These are phyloP conservation scores for Vigna radiata DNA, from an alignment of 306 rosid genomes.

Conservation along the genomic window DNA sequence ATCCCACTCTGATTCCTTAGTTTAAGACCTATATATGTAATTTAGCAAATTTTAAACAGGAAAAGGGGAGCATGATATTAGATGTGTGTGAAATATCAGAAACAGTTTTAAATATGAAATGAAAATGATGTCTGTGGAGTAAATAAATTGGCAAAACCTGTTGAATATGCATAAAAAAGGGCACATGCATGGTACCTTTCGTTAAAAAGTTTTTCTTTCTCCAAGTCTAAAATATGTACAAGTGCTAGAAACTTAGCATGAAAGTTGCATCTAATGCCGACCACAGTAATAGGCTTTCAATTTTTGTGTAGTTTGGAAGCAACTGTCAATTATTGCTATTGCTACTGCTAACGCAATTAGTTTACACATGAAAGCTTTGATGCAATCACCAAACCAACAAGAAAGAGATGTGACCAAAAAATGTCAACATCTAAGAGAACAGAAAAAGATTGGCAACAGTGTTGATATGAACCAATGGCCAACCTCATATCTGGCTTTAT, in stretches of 20 bases:
- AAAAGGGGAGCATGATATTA: background rate
- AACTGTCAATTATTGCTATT: conserved; percentile 43
- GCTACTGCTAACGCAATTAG: conserved; percentile 20
- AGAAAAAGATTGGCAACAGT: conserved; percentile 41
- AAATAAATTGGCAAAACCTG: conserved; percentile 11
- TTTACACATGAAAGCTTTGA: conserved; percentile 45
- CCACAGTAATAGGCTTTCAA: conserved; percentile 43
- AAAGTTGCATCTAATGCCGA: conserved; percentile 40
- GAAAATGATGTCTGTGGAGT: background rate
- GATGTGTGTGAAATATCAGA: background rate
- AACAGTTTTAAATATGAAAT: conserved; percentile 1
- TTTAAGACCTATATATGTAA: background rate
- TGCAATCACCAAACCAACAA: conserved; percentile 48
- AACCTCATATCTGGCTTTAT: conserved; percentile 38
- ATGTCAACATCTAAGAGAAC: conserved; percentile 48
- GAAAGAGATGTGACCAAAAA: conserved; percentile 42
- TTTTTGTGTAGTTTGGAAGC: conserved; percentile 55
- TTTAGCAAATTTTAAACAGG: background rate
- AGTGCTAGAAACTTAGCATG: conserved; percentile 21
- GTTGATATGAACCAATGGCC: conserved; percentile 47
- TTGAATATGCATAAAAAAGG: background rate
- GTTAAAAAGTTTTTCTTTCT: background rate
- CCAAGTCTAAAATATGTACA: conserved; percentile 14
- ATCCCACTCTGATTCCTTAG: background rate
- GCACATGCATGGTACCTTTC: background rate